Base-by-base conservation (phyloP, 371 early-diverging fungal genomes). In the Rhizopus stolonifer region DNA sequence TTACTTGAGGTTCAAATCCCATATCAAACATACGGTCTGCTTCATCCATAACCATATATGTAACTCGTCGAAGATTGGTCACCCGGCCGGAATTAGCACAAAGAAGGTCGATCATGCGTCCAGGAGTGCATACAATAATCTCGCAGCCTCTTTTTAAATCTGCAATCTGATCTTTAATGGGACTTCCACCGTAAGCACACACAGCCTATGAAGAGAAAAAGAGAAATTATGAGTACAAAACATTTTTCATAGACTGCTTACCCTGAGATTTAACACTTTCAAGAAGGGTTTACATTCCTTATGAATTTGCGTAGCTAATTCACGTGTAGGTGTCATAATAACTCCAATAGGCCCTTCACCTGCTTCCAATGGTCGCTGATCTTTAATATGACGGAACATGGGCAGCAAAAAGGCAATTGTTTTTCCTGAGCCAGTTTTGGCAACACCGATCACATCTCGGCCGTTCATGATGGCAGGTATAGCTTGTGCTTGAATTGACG, bases 341-440 rank as follows among this genome's bases (percentile, higher is more conserved):
- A 98, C 74, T 4, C 86, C 96, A 46, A 97, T 86, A 4, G 99
- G 98, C 0, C 98, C 98, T 43, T 99, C 98, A 55, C 84, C 84
- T 13, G 70, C 65, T 45, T 86, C 87, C 31, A 96, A 58, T 3
- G 92, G 88, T 23, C 92, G 77, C 65, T 99, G 98, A 68, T 93
- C 95, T 64, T 95, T 95, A 67, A 98, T 94, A 58, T 98, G 98
- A 14, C 97, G 86, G 48, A 99, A 88, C 93, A 96, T 89, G 24
- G 99, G 99, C 45, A 99, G 67, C 26, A 98, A 67, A 63, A 98
- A 99, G 0, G 98, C 96, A 61, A 98, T 85, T 2, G 99, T 97
- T 78, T 98, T 97, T 34, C 99, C 99, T 46, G 91, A 92, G 6
- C 99, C 99, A 0, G 99, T 99, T 61, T 97, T 99, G n/a, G 99